Evolutionary conservation across 495 filamentous ascomycete species (phyloP).

Genomic region (Talaromyces stipitatus): DNA sequence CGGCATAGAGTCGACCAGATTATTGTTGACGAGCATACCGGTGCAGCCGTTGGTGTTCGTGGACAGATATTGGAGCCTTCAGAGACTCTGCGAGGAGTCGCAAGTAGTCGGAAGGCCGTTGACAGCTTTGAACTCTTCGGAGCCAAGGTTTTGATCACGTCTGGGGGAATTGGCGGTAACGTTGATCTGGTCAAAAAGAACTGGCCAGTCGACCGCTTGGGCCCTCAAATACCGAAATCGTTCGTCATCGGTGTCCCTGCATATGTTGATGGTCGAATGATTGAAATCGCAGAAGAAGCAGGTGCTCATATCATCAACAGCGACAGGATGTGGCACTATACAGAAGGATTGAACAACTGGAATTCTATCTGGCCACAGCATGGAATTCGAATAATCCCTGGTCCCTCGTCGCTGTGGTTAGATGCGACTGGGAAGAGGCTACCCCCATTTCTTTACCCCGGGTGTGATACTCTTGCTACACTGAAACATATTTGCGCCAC

Average conservation of each 20-base stretch:
- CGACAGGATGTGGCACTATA: conserved; percentile 50
- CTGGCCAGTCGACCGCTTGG: conserved; percentile 40
- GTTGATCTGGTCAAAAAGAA: conserved; percentile 40
- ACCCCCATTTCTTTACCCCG: conserved; percentile 39
- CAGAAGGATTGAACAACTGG: conserved; percentile 46
- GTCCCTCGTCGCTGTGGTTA: conserved; percentile 41
- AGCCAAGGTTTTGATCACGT: conserved; percentile 33
- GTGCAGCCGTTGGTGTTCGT: conserved; percentile 36
- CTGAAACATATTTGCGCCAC: conserved; percentile 45
- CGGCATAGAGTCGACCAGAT: conserved; percentile 42
- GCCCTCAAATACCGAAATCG: conserved; percentile 31
- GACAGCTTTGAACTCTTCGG: conserved; percentile 38
- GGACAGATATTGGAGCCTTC: conserved; percentile 38
- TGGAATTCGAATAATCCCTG: conserved; percentile 35
- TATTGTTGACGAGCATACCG: conserved; percentile 32
- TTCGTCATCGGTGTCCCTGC: conserved; percentile 45
- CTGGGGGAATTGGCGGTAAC: conserved; percentile 44
- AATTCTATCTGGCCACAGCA: conserved; percentile 43
- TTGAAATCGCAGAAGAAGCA: conserved; percentile 35
- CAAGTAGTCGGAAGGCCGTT: conserved; percentile 28
- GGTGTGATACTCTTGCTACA: conserved; percentile 42
- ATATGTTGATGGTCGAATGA: conserved; percentile 46
- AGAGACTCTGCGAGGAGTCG: conserved; percentile 30
- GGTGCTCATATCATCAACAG: conserved; percentile 42
- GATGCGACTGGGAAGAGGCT: conserved; percentile 44